phyloP scores from a whole-genome alignment of 352 stramenopile genomes.

The Phytophthora sojae region DNA sequence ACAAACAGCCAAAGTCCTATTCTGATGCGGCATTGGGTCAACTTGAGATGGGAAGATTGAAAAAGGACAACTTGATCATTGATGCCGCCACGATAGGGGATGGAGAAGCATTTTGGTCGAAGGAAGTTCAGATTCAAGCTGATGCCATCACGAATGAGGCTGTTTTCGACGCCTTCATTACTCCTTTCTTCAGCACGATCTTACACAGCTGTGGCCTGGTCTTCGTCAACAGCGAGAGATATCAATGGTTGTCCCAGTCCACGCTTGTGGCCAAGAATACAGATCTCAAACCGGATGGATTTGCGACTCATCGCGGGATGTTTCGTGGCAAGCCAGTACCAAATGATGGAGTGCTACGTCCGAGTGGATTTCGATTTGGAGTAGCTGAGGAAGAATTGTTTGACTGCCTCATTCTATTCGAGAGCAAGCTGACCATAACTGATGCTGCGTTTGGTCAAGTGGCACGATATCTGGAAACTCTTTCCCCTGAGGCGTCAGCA shows the following conservation, averaged over 20 bases:
- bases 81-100: not conserved
- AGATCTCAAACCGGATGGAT: not conserved
- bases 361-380: not conserved
- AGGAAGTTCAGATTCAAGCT: not conserved
- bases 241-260: not conserved
- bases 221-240: not conserved
- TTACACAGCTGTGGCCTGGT: not conserved
- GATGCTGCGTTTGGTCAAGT: not conserved
- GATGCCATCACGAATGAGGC: not conserved
- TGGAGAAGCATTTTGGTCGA: not conserved
- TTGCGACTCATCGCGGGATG: not conserved
- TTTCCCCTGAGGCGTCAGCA: not conserved
- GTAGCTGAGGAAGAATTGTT: not conserved
- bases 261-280: not conserved
- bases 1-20: not conserved
- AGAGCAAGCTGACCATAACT: not conserved
- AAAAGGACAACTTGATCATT: not conserved
- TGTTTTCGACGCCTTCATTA: not conserved
- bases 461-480: not conserved
- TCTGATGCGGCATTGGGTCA: not conserved
- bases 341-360: not conserved
- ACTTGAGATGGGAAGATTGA: not conserved
- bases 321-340: not conserved
- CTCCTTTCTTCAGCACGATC: not conserved
- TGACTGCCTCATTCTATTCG: not conserved